A percentile compares a stretch with the other conserved stretches of the same genome.
These are phyloP conservation scores for Clitoria ternatea DNA, from an alignment of 306 rosid genomes.

Conservation along the genomic window DNA sequence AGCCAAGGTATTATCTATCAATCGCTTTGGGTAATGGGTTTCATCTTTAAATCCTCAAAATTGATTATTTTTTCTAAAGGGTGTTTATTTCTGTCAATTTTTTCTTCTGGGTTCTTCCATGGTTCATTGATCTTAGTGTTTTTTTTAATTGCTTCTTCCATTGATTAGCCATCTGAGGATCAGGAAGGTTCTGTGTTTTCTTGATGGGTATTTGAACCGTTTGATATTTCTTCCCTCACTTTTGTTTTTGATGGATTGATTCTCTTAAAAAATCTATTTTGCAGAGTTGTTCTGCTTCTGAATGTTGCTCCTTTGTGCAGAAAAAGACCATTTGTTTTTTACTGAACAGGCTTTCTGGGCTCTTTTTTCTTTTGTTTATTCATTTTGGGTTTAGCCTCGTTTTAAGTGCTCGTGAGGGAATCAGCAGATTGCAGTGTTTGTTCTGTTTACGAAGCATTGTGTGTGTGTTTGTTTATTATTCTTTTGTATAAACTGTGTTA, in stretches of 20 bases:
- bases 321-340: neutral
- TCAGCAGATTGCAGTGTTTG: conserved; percentile 17
- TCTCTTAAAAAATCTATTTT: conserved; percentile 14
- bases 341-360: conserved; percentile 2
- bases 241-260: neutral
- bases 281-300: conserved; percentile 7
- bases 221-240: conserved; percentile 19
- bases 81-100: neutral
- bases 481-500: neutral
- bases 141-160: conserved; percentile 23
- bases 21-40: conserved; percentile 28
- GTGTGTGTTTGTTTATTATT: neutral
- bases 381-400: conserved; percentile 14
- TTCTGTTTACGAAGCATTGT: neutral
- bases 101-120: neutral
- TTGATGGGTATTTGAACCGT: conserved; percentile 29
- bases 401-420: neutral
- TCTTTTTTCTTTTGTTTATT: neutral
- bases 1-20: conserved; percentile 51
- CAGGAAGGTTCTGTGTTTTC: conserved; percentile 27
- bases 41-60: conserved; percentile 19
- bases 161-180: conserved; percentile 28
- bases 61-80: neutral
- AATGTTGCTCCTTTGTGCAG: conserved; percentile 2
- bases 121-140: conserved; percentile 37